Evolutionary conservation across 129 eudicot species (phyloP), one percentile per base, ranked within the genome.

Genomic region (Pseudognaphalium luteoalbum): DNA sequence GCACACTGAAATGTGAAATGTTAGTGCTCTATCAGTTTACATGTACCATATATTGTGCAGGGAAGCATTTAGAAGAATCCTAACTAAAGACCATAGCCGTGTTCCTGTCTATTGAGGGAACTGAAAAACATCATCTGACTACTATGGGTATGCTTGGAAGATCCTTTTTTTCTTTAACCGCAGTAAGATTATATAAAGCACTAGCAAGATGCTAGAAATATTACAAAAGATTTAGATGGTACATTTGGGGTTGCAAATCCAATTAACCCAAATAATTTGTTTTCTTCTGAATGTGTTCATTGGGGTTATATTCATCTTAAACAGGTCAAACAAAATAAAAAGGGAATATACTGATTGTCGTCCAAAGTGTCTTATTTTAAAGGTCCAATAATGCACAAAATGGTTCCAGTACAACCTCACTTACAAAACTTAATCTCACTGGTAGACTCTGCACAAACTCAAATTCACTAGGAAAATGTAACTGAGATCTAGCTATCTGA

Each of bases 51-150:
- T 81, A 32, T 77, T 71, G 28, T 86, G 74, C 75, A 94, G 99
- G 99, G 99, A 94, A 85, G 96, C 97, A 68, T 84, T 84, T 81
- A 97, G 97, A 51, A 94, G 83, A 82, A 89, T 94, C 75, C 97
- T 94, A 75, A 97, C 99, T 17, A 88, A 92, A 74, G 99, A 97
- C 66, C 99, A 94, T 78, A 94, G 99, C 68, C 99, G 99, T 63
- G 84, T 94, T 75, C 99, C 99, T 54, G 96, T 94, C 35, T 94
- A 83, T 79, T 81, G 96, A 4, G 99, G 86, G 80, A 84, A 89
- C 74, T 89, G 92, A 17, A 91, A 73, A 94, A 94, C 84, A 84
- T 94, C 52, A 91, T 94, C 17, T 96, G 99, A 59, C 96, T 92
- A 68, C 80, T 92, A 78, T 82, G 89, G 98, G 99, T 94, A 67